Conservation (phyloP, 108 stramenopile species). For the Cyclotella sp. region DNA sequence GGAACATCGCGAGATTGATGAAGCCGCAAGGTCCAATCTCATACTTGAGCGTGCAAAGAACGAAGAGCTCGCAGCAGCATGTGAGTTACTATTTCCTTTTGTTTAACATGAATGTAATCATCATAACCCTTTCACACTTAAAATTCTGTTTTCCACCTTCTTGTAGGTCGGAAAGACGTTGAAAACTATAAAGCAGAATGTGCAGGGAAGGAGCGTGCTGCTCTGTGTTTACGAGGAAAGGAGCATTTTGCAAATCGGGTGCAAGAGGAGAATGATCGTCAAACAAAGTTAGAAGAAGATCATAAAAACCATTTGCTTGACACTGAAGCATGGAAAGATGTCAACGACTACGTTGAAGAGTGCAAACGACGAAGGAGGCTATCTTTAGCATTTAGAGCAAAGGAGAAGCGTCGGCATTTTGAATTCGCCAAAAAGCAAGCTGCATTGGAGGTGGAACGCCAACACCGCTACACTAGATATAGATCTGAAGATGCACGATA, state of each 20-base stretch:
- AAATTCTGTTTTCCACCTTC: neutral
- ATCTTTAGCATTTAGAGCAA: conserved; percentile 82
- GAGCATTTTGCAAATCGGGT: conserved; percentile 60
- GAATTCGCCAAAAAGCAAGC: conserved; percentile 57
- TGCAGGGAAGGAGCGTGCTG: conserved; percentile 71
- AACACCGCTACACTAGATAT: conserved; percentile 46
- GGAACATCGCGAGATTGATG: conserved; percentile 69
- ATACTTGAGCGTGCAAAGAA: conserved; percentile 56
- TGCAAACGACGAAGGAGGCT: conserved; percentile 72
- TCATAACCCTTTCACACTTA: conserved; percentile 6
- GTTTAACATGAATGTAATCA: neutral
- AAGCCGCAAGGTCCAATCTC: conserved; percentile 51
- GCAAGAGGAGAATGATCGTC: conserved; percentile 56
- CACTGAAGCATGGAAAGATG: conserved; percentile 70
- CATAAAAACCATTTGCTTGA: conserved; percentile 67
- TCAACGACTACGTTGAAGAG: conserved; percentile 75
- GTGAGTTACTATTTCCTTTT: conserved; percentile 50
- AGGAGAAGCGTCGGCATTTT: conserved; percentile 72
- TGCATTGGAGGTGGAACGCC: conserved; percentile 46
- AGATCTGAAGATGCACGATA: conserved; percentile 68
- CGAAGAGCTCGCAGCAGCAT: conserved; percentile 62
- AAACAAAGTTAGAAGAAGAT: conserved; percentile 51
- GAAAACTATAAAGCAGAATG: conserved; percentile 71
- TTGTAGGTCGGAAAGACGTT: conserved; percentile 73
- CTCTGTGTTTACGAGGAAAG: conserved; percentile 71